Conservation (phyloP, 225 moss, liverwort and hornwort genomes). For the Rhytidiadelphus loreus region DNA sequence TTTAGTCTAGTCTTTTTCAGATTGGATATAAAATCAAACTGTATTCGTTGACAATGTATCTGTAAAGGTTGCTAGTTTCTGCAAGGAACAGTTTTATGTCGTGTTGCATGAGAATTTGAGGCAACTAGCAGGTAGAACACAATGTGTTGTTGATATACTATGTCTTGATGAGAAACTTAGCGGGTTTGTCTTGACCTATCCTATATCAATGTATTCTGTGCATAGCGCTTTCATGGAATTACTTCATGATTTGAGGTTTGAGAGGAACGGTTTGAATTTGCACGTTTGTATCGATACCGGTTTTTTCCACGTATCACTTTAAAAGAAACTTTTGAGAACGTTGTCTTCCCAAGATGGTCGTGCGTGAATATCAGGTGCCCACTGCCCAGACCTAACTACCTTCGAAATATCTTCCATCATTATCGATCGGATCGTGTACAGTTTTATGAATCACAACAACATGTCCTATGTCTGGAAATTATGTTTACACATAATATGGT, state of each 20-base stretch:
- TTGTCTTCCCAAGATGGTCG: neutral
- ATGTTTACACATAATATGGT: too few relatives aligned
- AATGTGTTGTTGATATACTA: neutral
- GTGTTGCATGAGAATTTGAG: constrained; percentile 4
- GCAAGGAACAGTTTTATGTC: constrained; percentile 14
- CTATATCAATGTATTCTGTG: constrained; percentile 12
- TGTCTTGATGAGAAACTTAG: neutral
- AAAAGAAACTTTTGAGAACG: neutral
- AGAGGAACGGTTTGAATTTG: neutral
- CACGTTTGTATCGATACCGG: neutral
- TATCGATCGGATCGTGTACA: neutral
- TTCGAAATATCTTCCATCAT: neutral
- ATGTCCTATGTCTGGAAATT: neutral
- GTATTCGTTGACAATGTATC: constrained; percentile 52
- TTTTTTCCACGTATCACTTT: neutral
- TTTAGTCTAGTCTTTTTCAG: constrained; percentile 3
- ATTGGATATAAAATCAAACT: constrained; percentile 1
- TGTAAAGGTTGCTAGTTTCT: constrained; percentile 48
- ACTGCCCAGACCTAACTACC: neutral
- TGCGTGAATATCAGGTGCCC: neutral
- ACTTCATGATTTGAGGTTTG: neutral
- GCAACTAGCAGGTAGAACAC: constrained; percentile 23
- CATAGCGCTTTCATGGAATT: constrained; percentile 12
- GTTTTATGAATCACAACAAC: neutral
- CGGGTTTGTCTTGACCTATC: neutral